Conservation (phyloP, 129 eudicot genomes). For the Flaveria brownii region DNA sequence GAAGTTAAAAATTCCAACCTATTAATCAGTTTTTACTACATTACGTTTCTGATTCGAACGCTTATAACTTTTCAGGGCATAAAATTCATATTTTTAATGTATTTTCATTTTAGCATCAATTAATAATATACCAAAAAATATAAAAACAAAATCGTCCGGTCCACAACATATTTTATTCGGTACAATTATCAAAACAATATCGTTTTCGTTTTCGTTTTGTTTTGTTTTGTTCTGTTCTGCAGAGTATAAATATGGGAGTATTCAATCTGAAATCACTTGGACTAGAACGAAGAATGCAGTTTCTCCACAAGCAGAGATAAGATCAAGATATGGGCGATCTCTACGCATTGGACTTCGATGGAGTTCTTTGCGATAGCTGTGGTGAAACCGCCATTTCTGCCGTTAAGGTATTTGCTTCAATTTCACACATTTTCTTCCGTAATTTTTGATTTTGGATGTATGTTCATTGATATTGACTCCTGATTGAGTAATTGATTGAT, state of each 20-base stretch:
- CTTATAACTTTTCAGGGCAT: too few species aligned
- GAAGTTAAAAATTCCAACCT: too few species aligned
- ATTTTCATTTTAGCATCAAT: too few species aligned
- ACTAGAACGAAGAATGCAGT: constrained; percentile 24
- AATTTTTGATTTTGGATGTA: background rate
- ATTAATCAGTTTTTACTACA: too few species aligned
- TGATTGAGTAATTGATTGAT: background rate
- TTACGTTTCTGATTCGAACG: too few species aligned
- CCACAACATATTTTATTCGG: too few species aligned
- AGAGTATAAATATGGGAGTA: background rate
- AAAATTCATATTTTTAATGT: too few species aligned
- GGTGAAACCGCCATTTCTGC: constrained; percentile 97
- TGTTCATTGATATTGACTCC: background rate
- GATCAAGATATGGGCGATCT: constrained; percentile 71
- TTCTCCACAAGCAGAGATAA: constrained; percentile 17
- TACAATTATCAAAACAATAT: too few species aligned
- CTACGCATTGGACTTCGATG: constrained; percentile 95
- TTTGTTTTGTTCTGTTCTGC: too few species aligned
- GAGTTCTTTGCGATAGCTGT: constrained; percentile 94
- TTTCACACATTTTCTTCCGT: constrained; percentile 12
- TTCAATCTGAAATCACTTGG: constrained; percentile 30
- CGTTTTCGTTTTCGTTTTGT: too few species aligned
- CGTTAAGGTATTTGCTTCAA: constrained; percentile 60
- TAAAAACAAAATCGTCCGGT: too few species aligned
- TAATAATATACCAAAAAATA: too few species aligned